Conservation (phyloP, 257 asterid species). For the Primulina huaijiensis region DNA sequence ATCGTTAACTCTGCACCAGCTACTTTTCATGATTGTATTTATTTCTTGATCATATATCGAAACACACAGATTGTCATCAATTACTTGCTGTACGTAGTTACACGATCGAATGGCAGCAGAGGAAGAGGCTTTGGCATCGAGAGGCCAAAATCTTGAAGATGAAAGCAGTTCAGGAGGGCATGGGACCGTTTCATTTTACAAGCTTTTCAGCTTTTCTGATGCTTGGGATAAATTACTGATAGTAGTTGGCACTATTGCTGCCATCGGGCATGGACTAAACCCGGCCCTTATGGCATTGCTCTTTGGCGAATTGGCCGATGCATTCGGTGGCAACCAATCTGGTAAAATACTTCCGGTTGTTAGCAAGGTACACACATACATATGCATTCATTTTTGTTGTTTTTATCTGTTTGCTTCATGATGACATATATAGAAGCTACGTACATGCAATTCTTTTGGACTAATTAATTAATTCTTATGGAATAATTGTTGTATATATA, state of each 20-base stretch:
- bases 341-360: slow-evolving; percentile 42
- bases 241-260: slow-evolving; percentile 58
- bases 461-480: not conserved
- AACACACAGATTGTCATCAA: not conserved
- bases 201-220: slow-evolving; percentile 71
- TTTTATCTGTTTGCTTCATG: not conserved
- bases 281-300: slow-evolving; percentile 71
- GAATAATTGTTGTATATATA: not conserved
- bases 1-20: not conserved
- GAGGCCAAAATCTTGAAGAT: slow-evolving; percentile 19
- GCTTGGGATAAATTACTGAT: slow-evolving; percentile 53
- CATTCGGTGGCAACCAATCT: slow-evolving; percentile 46
- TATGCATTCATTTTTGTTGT: not conserved
- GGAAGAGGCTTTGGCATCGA: slow-evolving; percentile 35
- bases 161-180: slow-evolving; percentile 3
- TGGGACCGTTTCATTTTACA: slow-evolving; percentile 54
- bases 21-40: too few relatives aligned
- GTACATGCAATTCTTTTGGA: not conserved
- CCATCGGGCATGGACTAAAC: slow-evolving; percentile 66
- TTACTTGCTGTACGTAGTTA: not conserved
- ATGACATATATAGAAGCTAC: too few relatives aligned
- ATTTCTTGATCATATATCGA: not conserved
- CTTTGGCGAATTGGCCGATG: slow-evolving; percentile 65
- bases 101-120: slow-evolving; percentile 23
- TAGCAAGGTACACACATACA: slow-evolving; percentile 36